These are phyloP conservation scores for Pseudozyma thailandica DNA, from an alignment of 1,284 basidiomycete species.

Conservation along the genomic window DNA sequence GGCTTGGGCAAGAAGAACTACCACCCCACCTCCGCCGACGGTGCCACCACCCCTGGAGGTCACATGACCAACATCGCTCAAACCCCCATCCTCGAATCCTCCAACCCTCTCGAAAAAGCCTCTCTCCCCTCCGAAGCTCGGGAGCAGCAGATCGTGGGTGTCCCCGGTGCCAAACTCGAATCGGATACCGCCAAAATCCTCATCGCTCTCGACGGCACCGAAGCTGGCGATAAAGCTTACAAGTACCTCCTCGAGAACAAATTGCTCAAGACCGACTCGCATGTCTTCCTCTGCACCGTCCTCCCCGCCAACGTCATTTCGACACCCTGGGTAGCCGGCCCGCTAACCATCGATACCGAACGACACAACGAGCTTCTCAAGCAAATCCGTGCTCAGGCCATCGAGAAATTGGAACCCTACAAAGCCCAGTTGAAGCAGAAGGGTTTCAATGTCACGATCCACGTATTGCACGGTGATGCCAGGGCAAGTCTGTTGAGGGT, in stretches of 20 bases:
- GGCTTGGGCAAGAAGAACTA: conserved; percentile 24
- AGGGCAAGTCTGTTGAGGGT: conserved; percentile 58
- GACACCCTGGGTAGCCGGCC: conserved; percentile 64
- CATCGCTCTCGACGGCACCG: conserved; percentile 64
- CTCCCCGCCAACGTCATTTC: conserved; percentile 61
- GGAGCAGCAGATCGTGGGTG: conserved; percentile 64
- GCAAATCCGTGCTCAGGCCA: conserved; percentile 56
- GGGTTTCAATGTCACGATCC: conserved; percentile 63
- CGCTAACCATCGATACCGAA: conserved; percentile 62
- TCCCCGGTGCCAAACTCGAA: conserved; percentile 42
- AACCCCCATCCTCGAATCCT: conserved; percentile 62
- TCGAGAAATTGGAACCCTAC: conserved; percentile 64
- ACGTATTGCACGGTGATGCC: conserved; percentile 63
- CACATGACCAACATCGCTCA: conserved; percentile 56
- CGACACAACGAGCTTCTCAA: conserved; percentile 64
- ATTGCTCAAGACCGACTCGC: conserved; percentile 45
- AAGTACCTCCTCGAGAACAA: conserved; percentile 58
- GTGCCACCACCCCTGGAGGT: conserved; percentile 34
- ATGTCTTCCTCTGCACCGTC: conserved; percentile 64
- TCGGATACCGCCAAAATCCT: conserved; percentile 54
- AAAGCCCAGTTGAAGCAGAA: conserved; percentile 50
- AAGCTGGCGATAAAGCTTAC: conserved; percentile 64
- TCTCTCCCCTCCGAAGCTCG: conserved; percentile 59
- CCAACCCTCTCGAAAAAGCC: conserved; percentile 62
- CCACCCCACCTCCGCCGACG: conserved; percentile 20